A percentile compares a stretch with the other conserved stretches of the same genome.
These are phyloP conservation scores for Schwanniomyces vanrijiae DNA, from an alignment of 805 yeast species.

Conservation along the genomic window DNA sequence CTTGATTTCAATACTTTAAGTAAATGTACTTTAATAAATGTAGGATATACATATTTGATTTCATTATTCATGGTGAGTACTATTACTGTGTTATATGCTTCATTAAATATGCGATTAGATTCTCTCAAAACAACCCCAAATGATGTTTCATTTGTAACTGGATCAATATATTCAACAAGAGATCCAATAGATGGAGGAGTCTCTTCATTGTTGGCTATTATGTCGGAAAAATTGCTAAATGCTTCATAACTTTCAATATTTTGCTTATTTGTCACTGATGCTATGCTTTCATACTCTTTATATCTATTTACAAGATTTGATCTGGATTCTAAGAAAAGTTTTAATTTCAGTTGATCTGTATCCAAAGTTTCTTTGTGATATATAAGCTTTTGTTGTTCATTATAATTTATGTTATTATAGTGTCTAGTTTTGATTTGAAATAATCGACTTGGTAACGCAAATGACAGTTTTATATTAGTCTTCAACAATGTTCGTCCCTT, in stretches of 20 bases:
- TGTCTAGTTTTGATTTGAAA: background rate
- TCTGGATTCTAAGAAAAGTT: constrained; percentile 4
- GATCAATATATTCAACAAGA: constrained; percentile 33
- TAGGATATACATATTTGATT: constrained; percentile 23
- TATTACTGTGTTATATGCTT: constrained; percentile 26
- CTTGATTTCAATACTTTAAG: constrained; percentile 22
- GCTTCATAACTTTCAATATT: constrained; percentile 1
- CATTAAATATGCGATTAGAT: constrained; percentile 32
- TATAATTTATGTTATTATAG: background rate
- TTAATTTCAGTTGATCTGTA: constrained; percentile 7
- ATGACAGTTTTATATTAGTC: background rate
- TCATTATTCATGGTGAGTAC: constrained; percentile 36
- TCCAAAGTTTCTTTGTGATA: constrained; percentile 6
- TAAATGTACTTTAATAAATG: constrained; percentile 29
- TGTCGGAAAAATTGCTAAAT: constrained; percentile 3
- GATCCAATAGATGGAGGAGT: constrained; percentile 33
- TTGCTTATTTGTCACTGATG: background rate
- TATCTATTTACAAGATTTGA: constrained; percentile 6
- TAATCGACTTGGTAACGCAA: background rate
- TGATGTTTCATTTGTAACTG: constrained; percentile 9
- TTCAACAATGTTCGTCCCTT: background rate
- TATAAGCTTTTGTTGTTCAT: background rate
- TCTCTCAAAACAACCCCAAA: constrained; percentile 40
- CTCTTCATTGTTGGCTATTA: constrained; percentile 5
- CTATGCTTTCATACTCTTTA: constrained; percentile 1